These are phyloP conservation scores for Penstemon eatonii DNA, from an alignment of 257 asterid genomes.

Conservation along the genomic window DNA sequence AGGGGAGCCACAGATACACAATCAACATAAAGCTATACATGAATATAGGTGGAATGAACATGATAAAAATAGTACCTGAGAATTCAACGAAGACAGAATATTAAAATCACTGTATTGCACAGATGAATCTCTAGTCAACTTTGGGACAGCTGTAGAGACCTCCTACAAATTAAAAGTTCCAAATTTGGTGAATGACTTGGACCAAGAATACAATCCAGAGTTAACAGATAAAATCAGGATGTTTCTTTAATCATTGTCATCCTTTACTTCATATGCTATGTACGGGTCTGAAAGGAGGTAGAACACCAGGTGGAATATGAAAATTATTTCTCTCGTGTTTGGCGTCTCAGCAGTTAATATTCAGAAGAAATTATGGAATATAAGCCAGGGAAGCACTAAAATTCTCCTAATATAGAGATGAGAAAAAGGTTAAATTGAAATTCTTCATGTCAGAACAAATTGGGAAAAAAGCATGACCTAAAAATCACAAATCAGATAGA, in stretches of 20 bases:
- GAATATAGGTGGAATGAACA: slow-evolving; percentile 6
- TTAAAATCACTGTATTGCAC: slow-evolving; percentile 94
- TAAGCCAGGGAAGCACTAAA: slow-evolving; percentile 2
- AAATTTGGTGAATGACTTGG: slow-evolving; percentile 18
- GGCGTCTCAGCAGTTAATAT: background rate
- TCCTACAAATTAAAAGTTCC: slow-evolving; percentile 52
- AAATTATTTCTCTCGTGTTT: background rate
- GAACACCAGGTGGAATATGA: background rate
- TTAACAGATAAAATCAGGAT: background rate
- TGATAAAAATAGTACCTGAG: slow-evolving; percentile 58
- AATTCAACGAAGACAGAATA: slow-evolving; percentile 86
- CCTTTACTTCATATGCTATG: slow-evolving; percentile 3
- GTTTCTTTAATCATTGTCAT: slow-evolving; percentile 11
- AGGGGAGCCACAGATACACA: slow-evolving; percentile 19
- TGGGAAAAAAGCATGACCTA: background rate
- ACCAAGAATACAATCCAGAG: slow-evolving; percentile 20
- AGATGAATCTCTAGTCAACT: slow-evolving; percentile 85
- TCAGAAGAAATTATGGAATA: slow-evolving; percentile 12
- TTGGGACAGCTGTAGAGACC: slow-evolving; percentile 77
- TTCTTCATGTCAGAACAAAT: too few relatives aligned
- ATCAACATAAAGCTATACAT: slow-evolving; percentile 22
- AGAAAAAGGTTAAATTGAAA: background rate
- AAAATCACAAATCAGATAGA: slow-evolving; percentile 1
- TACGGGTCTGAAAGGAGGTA: background rate
- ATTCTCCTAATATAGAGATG: background rate